Conservation (phyloP, 495 filamentous ascomycete species). For the Hyaloscypha bicolor region DNA sequence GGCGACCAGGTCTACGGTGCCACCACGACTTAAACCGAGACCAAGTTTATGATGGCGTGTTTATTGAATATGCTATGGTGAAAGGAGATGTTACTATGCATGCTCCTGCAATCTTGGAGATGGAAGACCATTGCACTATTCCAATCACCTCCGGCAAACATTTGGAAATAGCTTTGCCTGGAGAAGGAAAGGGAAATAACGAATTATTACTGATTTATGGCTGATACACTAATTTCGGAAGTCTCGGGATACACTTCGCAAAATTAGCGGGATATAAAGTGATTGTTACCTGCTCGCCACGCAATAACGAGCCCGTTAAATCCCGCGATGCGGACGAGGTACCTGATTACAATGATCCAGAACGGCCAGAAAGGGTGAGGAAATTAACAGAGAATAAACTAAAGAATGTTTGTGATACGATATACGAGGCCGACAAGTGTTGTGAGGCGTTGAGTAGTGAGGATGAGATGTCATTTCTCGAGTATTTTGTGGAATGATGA, state of each 20-base stretch:
- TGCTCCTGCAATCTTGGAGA: conserved; percentile 45
- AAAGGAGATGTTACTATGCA: conserved; percentile 39
- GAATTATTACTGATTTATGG: conserved; percentile 61
- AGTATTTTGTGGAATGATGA: neutral
- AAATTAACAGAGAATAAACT: conserved; percentile 41
- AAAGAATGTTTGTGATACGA: conserved; percentile 42
- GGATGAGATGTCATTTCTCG: neutral
- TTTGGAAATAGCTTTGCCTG: conserved; percentile 37
- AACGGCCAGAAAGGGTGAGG: conserved; percentile 36
- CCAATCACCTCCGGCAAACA: conserved; percentile 52
- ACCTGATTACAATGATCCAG: conserved; percentile 55
- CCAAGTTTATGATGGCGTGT: conserved; percentile 18
- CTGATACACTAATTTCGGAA: conserved; percentile 58
- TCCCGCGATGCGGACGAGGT: conserved; percentile 53
- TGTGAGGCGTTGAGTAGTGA: neutral
- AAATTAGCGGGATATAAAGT: conserved; percentile 59
- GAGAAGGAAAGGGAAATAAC: conserved; percentile 25
- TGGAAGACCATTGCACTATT: conserved; percentile 50
- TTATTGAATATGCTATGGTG: conserved; percentile 43
- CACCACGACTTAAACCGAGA: neutral
- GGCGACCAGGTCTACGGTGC: conserved; percentile 14
- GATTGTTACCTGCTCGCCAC: conserved; percentile 51
- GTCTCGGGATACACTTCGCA: conserved; percentile 62
- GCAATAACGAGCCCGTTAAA: conserved; percentile 55
- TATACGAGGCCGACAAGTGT: conserved; percentile 10